Percentiles rank a stretch among this genome's conserved stretches.
These are phyloP conservation scores for Secale cereale DNA, from an alignment of 176 grass and related monocot genomes.

Conservation along the genomic window DNA sequence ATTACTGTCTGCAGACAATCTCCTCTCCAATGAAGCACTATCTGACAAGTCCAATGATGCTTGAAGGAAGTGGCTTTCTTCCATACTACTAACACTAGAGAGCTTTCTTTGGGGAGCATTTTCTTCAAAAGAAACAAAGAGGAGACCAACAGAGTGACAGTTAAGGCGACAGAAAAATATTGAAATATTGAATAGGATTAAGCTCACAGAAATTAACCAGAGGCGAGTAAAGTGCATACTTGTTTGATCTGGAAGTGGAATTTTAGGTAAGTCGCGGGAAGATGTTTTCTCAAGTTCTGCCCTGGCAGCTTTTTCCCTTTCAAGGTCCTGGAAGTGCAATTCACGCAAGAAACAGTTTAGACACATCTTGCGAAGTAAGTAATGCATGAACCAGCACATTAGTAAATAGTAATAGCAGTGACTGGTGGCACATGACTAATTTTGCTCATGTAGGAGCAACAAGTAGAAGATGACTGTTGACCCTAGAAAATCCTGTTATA, in stretches of 20 bases:
- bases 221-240: slow-evolving; percentile 44
- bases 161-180: slow-evolving; percentile 16
- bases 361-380: slow-evolving; percentile 6
- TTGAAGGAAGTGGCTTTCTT: slow-evolving; percentile 97
- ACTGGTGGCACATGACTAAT: slow-evolving; percentile 2
- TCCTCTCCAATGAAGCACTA: slow-evolving; percentile 67
- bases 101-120: slow-evolving; percentile 69
- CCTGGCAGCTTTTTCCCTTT: slow-evolving; percentile 75
- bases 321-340: slow-evolving; percentile 70
- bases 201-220: not conserved
- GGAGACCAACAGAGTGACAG: slow-evolving; percentile 13
- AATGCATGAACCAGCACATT: not conserved
- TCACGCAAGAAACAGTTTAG: slow-evolving; percentile 15
- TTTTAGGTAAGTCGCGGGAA: slow-evolving; percentile 53
- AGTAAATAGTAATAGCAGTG: not conserved
- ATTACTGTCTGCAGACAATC: slow-evolving; percentile 81
- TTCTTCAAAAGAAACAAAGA: slow-evolving; percentile 45
- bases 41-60: slow-evolving; percentile 86
- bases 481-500: not conserved
- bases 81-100: slow-evolving; percentile 64
- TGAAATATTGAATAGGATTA: not conserved
- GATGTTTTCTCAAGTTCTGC: slow-evolving; percentile 76
- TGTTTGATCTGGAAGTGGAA: slow-evolving; percentile 59
- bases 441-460: not conserved
- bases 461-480: not conserved